A percentile compares a stretch with the other conserved stretches of the same genome.
Conservation (phyloP, 441 rosid genomes). For the Hura crepitans region DNA sequence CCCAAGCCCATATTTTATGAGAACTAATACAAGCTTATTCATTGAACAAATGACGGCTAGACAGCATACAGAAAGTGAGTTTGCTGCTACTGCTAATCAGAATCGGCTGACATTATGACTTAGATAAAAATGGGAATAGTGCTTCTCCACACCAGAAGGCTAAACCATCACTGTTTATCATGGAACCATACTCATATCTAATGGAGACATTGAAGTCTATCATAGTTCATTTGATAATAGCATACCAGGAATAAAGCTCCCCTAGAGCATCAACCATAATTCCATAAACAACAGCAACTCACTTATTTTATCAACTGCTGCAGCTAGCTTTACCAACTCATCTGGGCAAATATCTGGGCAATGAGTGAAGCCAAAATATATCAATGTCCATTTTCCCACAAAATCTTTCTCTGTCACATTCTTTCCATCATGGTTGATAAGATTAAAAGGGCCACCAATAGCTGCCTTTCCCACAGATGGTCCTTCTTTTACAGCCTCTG, state of each 20-base stretch:
- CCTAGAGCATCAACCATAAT: neutral
- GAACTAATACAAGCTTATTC: neutral
- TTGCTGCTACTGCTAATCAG: neutral
- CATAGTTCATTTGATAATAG: neutral
- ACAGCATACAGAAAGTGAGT: neutral
- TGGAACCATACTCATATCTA: neutral
- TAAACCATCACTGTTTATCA: neutral
- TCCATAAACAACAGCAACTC: slow-evolving; percentile 31
- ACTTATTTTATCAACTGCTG: slow-evolving; percentile 86
- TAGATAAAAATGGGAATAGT: neutral
- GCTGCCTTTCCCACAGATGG: slow-evolving; percentile 93
- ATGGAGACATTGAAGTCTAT: neutral
- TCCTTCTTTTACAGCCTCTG: slow-evolving; percentile 78
- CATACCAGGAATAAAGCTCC: neutral
- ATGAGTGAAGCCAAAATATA: slow-evolving; percentile 95
- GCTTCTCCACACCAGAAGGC: slow-evolving; percentile 4
- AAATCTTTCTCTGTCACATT: slow-evolving; percentile 70
- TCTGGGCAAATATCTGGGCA: slow-evolving; percentile 98
- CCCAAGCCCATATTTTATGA: neutral
- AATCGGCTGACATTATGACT: neutral
- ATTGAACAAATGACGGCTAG: neutral
- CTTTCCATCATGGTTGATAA: slow-evolving; percentile 78
- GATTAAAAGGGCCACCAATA: slow-evolving; percentile 88
- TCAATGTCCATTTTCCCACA: slow-evolving; percentile 73
- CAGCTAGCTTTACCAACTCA: slow-evolving; percentile 76